A percentile compares a stretch with the other conserved stretches of the same genome.
These are phyloP conservation scores for Neurospora sublineolata DNA, from an alignment of 495 filamentous ascomycete species.

Conservation along the genomic window DNA sequence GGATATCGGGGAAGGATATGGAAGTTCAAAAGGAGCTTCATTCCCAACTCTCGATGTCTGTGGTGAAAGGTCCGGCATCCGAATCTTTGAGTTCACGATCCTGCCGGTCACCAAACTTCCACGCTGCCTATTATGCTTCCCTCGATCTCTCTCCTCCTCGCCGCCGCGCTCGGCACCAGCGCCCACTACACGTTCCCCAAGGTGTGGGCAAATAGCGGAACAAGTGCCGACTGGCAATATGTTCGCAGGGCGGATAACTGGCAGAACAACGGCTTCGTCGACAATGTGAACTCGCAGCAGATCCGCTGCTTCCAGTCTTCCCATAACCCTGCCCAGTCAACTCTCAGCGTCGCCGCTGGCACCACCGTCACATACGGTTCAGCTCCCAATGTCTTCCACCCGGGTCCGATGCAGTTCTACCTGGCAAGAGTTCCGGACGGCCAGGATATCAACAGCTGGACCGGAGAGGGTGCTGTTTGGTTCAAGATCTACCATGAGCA, in stretches of 20 bases:
- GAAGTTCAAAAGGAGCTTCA: not conserved
- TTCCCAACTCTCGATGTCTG: not conserved
- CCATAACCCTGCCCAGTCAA: conserved; percentile 18
- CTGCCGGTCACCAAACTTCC: not conserved
- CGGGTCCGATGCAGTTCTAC: conserved; percentile 33
- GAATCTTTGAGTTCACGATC: not conserved
- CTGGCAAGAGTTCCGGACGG: conserved; percentile 38
- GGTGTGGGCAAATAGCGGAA: not conserved
- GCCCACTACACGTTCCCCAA: conserved; percentile 23
- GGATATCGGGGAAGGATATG: not conserved
- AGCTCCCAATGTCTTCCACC: conserved; percentile 32
- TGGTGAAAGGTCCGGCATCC: not conserved
- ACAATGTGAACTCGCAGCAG: conserved; percentile 29
- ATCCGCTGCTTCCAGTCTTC: conserved; percentile 37
- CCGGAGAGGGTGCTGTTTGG: conserved; percentile 36
- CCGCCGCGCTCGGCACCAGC: conserved; percentile 12
- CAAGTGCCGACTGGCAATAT: conserved; percentile 24
- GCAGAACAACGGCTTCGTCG: conserved; percentile 33
- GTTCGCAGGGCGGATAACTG: conserved; percentile 31
- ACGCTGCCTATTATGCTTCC: conserved; percentile 10
- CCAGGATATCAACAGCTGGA: conserved; percentile 28
- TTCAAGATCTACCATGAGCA: conserved; percentile 45
- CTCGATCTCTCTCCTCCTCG: conserved; percentile 8
- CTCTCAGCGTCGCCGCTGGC: conserved; percentile 30
- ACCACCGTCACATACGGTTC: conserved; percentile 31